These are phyloP conservation scores for Scortechinia acanthostroma DNA, from an alignment of 2,329 filamentous ascomycete species.

Conservation along the genomic window DNA sequence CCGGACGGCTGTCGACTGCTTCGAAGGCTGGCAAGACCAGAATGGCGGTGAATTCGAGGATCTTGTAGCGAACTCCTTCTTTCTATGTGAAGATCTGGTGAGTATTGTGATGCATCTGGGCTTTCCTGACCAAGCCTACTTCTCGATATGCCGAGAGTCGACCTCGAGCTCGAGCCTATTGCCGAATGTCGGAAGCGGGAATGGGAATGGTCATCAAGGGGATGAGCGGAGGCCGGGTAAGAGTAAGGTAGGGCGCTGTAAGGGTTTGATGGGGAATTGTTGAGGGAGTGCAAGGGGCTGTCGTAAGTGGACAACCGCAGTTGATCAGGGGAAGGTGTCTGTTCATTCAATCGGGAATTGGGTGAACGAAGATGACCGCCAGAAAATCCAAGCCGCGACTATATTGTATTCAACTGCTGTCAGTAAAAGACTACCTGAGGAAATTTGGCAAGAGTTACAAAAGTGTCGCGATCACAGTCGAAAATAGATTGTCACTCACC, in stretches of 20 bases:
- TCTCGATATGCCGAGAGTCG: background rate
- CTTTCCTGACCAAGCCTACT: background rate
- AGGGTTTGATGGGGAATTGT: background rate
- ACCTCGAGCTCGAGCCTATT: background rate
- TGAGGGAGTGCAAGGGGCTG: background rate
- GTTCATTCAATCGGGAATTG: background rate
- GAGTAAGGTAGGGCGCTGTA: background rate
- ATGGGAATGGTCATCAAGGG: background rate
- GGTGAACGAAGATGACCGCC: background rate
- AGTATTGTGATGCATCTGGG: background rate
- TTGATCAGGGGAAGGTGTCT: constrained; percentile 1
- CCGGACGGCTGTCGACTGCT: background rate
- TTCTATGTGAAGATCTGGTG: background rate
- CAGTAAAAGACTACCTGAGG: background rate
- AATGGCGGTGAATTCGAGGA: background rate
- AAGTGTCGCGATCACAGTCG: background rate
- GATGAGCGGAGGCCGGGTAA: background rate
- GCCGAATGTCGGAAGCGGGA: background rate
- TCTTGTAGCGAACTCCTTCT: background rate
- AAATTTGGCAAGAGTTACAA: background rate
- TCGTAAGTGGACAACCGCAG: background rate
- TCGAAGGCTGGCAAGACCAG: background rate
- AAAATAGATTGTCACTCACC: too few species aligned
- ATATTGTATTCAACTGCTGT: background rate
- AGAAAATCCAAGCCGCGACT: background rate